phyloP scores from a whole-genome alignment of 192 early-diverging fungal species.

The Gaertneriomyces semiglobifer region DNA sequence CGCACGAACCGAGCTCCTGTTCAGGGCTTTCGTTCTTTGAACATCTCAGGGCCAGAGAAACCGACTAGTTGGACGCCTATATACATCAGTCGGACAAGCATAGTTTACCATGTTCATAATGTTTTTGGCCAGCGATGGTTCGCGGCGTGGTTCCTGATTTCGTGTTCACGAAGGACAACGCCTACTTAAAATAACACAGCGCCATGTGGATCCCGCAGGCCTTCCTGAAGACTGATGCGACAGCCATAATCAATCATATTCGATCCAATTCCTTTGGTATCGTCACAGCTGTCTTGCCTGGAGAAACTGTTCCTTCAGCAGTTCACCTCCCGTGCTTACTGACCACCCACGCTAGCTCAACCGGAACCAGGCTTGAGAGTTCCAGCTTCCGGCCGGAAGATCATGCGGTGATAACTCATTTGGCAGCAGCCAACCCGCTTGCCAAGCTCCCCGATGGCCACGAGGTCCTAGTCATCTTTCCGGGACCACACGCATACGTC shows the following conservation, averaged over 20 bases:
- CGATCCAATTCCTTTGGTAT: neutral
- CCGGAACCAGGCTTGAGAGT: neutral
- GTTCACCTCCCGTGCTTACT: too few species aligned
- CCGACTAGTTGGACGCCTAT: too few species aligned
- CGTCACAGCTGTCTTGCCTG: neutral
- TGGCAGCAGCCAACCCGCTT: neutral
- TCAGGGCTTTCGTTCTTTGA: too few species aligned
- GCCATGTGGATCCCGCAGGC: neutral
- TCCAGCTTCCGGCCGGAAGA: neutral
- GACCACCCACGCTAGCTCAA: too few species aligned
- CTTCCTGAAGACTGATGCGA: neutral
- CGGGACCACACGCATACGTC: conserved; percentile 1
- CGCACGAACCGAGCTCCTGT: too few species aligned
- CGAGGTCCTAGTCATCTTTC: neutral
- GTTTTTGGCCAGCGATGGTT: too few species aligned
- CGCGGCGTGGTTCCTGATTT: too few species aligned
- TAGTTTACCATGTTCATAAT: too few species aligned
- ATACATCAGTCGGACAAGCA: too few species aligned
- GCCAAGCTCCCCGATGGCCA: neutral
- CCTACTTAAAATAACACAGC: too few species aligned
- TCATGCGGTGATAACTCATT: neutral
- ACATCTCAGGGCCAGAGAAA: too few species aligned
- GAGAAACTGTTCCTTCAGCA: neutral
- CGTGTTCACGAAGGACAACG: too few species aligned
- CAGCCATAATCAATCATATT: neutral